phyloP scores from a whole-genome alignment of 495 filamentous ascomycete genomes.

The Tuber aestivum region DNA sequence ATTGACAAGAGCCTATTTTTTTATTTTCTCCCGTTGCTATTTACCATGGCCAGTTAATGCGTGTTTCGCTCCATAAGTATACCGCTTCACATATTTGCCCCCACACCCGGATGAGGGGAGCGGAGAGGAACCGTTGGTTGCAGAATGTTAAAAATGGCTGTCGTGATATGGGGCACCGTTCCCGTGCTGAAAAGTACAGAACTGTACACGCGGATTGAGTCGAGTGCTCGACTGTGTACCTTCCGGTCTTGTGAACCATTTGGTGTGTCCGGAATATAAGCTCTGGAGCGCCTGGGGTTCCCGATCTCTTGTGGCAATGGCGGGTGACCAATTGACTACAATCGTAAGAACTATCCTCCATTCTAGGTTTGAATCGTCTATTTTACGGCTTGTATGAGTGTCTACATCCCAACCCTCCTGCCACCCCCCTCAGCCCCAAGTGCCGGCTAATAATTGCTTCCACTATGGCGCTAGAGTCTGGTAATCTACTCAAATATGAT shows the following conservation, averaged over 20 bases:
- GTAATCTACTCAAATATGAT: neutral
- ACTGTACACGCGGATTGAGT: neutral
- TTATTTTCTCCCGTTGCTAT: conserved; percentile 10
- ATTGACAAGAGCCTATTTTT: conserved; percentile 25
- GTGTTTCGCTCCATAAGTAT: conserved; percentile 8
- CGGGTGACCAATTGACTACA: neutral
- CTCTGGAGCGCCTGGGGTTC: neutral
- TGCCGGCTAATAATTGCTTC: neutral
- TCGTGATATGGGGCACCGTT: neutral
- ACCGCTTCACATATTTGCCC: conserved; percentile 23
- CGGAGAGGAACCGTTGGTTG: conserved; percentile 20
- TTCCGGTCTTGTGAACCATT: neutral
- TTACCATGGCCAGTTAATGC: conserved; percentile 14
- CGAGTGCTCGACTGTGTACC: neutral
- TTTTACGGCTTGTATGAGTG: neutral
- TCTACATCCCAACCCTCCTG: neutral
- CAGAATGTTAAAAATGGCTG: conserved; percentile 8
- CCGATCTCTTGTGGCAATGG: neutral
- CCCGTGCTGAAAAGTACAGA: neutral
- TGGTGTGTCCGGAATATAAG: neutral
- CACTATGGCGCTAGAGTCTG: neutral
- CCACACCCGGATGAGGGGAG: conserved; percentile 8
- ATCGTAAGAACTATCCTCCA: neutral
- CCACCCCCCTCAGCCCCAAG: neutral
- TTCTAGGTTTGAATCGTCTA: neutral